Percentiles rank a stretch among this genome's conserved stretches.
These are phyloP conservation scores for Saccharomycopsis fermentans DNA, from an alignment of 805 yeast genomes.

Conservation along the genomic window DNA sequence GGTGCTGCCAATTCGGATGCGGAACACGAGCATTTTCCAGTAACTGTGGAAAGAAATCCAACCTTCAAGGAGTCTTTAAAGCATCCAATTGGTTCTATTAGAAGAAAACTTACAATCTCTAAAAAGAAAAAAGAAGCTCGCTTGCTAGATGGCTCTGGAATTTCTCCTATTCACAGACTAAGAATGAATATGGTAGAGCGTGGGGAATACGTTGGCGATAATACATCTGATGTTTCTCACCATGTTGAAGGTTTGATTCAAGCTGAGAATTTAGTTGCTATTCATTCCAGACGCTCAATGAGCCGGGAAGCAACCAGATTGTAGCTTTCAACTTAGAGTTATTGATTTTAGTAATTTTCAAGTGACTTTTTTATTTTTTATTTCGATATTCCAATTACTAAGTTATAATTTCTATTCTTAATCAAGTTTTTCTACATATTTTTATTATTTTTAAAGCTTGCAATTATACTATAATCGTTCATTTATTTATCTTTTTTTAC, in stretches of 20 bases:
- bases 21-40: not conserved
- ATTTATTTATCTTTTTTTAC: not conserved
- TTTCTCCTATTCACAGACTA: slow-evolving; percentile 13
- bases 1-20: not conserved
- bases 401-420: not conserved
- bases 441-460: not conserved
- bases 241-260: slow-evolving; percentile 40
- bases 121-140: not conserved
- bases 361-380: slow-evolving; percentile 1
- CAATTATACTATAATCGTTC: not conserved
- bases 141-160: not conserved
- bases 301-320: not conserved
- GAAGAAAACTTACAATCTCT: slow-evolving; percentile 13
- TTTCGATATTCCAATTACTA: not conserved
- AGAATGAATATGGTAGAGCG: slow-evolving; percentile 14
- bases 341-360: not conserved
- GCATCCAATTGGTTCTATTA: slow-evolving; percentile 17
- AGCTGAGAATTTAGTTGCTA: slow-evolving; percentile 34
- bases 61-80: slow-evolving; percentile 14
- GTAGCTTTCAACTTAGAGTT: not conserved
- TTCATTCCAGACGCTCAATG: slow-evolving; percentile 13
- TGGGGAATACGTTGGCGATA: slow-evolving; percentile 17
- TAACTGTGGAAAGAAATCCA: not conserved
- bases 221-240: slow-evolving; percentile 33
- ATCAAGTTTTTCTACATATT: not conserved